phyloP scores from a whole-genome alignment of 495 filamentous ascomycete genomes.

The Podospora bellae-mahoneyi region DNA sequence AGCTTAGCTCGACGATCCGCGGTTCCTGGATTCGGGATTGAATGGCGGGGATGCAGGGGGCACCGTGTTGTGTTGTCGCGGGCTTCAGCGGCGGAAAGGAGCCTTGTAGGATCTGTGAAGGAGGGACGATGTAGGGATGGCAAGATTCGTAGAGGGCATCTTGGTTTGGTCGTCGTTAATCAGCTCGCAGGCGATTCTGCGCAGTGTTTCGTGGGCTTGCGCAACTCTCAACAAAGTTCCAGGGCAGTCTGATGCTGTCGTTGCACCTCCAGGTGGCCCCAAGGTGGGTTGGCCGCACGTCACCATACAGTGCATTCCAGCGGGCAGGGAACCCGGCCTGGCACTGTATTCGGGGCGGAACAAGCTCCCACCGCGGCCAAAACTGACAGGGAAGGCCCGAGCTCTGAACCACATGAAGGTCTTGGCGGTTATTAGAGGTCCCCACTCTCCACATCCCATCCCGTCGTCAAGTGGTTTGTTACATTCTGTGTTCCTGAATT shows the following conservation, averaged over 20 bases:
- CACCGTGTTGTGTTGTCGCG: neutral
- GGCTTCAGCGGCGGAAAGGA: slow-evolving; percentile 15
- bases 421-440: slow-evolving; percentile 3
- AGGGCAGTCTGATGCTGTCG: neutral
- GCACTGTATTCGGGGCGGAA: slow-evolving; percentile 18
- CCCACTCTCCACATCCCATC: neutral
- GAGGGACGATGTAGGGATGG: slow-evolving; percentile 1
- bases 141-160: slow-evolving; percentile 11
- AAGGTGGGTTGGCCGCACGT: slow-evolving; percentile 16
- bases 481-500: neutral
- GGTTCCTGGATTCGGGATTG: neutral
- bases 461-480: neutral
- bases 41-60: neutral
- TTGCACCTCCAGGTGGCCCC: slow-evolving; percentile 1
- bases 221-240: neutral
- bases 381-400: neutral
- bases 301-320: slow-evolving; percentile 17
- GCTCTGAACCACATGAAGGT: neutral
- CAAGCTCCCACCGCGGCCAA: slow-evolving; percentile 1
- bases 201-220: neutral
- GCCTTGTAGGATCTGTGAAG: slow-evolving; percentile 3
- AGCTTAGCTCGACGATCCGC: neutral
- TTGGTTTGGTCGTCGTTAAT: slow-evolving; percentile 6
- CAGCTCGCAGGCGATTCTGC: neutral
- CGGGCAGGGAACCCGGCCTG: no score